Evolutionary conservation across 2,329 filamentous ascomycete genomes (phyloP), one percentile per base, ranked within the genome.

Genomic region (Fusarium sp.): DNA sequence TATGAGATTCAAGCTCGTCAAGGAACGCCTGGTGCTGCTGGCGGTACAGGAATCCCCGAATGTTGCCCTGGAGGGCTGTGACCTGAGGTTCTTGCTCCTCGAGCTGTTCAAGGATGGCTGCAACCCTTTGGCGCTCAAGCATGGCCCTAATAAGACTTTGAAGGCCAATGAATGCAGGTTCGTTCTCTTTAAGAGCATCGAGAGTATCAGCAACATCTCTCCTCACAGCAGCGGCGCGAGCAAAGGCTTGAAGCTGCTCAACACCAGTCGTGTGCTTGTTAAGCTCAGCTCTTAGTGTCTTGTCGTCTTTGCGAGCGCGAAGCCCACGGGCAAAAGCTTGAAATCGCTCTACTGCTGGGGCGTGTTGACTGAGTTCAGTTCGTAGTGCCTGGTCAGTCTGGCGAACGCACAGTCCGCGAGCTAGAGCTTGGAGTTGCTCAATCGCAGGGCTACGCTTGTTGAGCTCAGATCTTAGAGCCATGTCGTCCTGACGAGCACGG

Each of bases 1-100:
- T 89, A 74, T 93, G 89, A 4, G 90, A 89, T 57, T 90, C 84
- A 31, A 98, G 88, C 45, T 93, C 87, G 21, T 91, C 88, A 19
- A 97, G 86, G 48, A 95, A 85, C 5, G 86, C 84, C 52, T 84
- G 82, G 39, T 92, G 88, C 49, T 88, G 81, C 67, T 90, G 85
- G 63, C 94, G 88, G 74, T 87, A 87, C 21, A 91, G 79, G 74
- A 85, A 89, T n/a, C 91, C 93, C 71, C 93, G 88, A 31, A 88
- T 87, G 48, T 87, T 84, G 25, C 90, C 88, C 79, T 97, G 94
- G 3, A 97, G 84, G 29, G 86, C 83, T 25, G 84, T 86, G 57
- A 94, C 89, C 12, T 85, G 82, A 2, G 84, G 77, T 14, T 86
- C 86, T 74, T 93, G 86, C 46, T 83, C 84, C 60, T 89, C 84